Evolutionary conservation across 148 eudicot genomes (phyloP), one percentile per base, ranked within the genome.

Genomic region (Chenopodium suecicum): DNA sequence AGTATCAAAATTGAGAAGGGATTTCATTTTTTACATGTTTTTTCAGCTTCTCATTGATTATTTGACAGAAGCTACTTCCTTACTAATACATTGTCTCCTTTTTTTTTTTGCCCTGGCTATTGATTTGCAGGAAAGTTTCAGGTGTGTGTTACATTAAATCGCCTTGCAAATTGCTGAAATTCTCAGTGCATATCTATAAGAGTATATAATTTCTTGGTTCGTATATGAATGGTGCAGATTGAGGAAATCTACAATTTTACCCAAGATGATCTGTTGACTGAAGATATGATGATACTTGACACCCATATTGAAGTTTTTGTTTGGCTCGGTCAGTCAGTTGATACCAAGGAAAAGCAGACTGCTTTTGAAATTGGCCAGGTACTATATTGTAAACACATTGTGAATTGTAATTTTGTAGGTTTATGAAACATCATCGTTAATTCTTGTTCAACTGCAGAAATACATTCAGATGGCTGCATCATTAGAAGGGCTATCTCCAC

Each of bases 231-330:
- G 54, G 84, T 74, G 63, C 89, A 94, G 99, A 91, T 91, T 81
- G 99, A 94, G 82, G 99, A 97, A 89, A 84, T 97, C 78, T 88
- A 90, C 89, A 97, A 94, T 82, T 97, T 97, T 75, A 87, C 93
- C 32, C 99, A 97, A 88, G 99, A 97, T 88, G 99, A 97, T 86
- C 86, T 97, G 75, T 87, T 97, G 90, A 93, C 99, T 2, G 99
- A 97, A 86, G 99, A 97, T 85, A 81, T 97, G 80, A 85, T 97
- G 89, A 90, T 97, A 84, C 91, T 97, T 73, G 98, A 97, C 84
- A 91, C 99, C 80, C 97, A 91, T 86, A 90, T 94, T 60, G 99
- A 97, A 85, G 94, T 94, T 80, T 91, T 94, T 84, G 88, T 92
- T 85, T 97, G 99, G 99, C 89, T 97, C 85, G 99, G 99, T 79